Percentiles rank a stretch among this genome's conserved stretches.
phyloP scores from a whole-genome alignment of 2,329 filamentous ascomycete genomes.

The Phialocephala sp. region DNA sequence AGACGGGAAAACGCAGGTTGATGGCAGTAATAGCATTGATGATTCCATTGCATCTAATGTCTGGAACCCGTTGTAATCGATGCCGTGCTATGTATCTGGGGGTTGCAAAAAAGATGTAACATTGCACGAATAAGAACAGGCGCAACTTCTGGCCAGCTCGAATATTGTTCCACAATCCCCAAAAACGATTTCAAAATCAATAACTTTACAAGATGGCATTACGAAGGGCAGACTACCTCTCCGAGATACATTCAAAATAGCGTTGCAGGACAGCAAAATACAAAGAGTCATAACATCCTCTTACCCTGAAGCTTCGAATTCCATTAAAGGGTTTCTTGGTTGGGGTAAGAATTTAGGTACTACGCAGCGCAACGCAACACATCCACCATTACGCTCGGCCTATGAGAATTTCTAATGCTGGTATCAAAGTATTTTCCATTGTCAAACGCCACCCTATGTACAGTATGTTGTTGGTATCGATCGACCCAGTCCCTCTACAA shows the following conservation, averaged over 20 bases:
- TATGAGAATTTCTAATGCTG: neutral
- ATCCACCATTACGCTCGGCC: neutral
- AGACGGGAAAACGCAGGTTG: too few species aligned
- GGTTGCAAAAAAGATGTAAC: too few species aligned
- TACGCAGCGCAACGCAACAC: neutral
- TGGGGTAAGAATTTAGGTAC: neutral
- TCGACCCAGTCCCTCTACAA: neutral
- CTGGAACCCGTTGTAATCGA: too few species aligned
- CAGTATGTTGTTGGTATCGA: neutral
- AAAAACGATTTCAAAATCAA: neutral
- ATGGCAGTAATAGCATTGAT: too few species aligned
- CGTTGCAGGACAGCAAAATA: neutral
- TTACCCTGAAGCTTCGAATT: neutral
- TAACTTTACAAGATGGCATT: neutral
- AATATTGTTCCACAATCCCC: neutral
- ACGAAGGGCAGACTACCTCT: neutral
- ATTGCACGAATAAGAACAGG: neutral
- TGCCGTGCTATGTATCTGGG: too few species aligned
- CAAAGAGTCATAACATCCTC: neutral
- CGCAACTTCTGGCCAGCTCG: neutral
- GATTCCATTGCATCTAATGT: too few species aligned
- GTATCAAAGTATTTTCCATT: slow-evolving; percentile 7
- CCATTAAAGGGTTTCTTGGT: neutral
- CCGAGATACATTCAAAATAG: neutral
- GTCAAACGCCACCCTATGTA: slow-evolving; percentile 10